A percentile compares a stretch with the other conserved stretches of the same genome.
Conservation (phyloP, 1,284 basidiomycete genomes). For the Psilocybe mexicana region DNA sequence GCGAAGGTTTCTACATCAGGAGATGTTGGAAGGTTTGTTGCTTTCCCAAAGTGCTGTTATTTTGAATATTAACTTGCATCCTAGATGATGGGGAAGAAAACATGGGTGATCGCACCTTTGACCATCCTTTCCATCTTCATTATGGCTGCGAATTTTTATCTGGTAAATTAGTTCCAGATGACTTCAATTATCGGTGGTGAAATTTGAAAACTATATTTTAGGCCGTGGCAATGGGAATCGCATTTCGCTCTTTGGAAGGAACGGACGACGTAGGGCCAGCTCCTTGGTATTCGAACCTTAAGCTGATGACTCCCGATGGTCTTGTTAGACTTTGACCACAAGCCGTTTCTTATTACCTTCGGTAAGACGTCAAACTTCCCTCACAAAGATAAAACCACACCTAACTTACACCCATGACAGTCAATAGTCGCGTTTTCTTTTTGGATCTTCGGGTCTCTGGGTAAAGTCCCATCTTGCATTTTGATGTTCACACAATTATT, state of each 20-base stretch:
- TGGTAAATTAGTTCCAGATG: constrained; percentile 30
- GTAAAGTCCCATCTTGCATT: constrained; percentile 23
- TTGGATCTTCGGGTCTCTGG: constrained; percentile 43
- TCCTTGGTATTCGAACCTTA: no score
- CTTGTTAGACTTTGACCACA: constrained; percentile 34
- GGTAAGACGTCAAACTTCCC: constrained; percentile 19
- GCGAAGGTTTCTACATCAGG: constrained; percentile 47
- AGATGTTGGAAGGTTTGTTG: constrained; percentile 51
- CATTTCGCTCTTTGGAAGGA: constrained; percentile 23
- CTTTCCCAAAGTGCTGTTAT: background rate
- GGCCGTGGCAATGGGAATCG: constrained; percentile 34
- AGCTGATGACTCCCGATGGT: background rate
- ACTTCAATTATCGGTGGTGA: background rate
- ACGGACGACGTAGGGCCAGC: constrained; percentile 25
- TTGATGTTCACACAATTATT: background rate
- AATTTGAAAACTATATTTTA: constrained; percentile 5
- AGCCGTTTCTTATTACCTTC: constrained; percentile 32
- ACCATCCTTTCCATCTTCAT: constrained; percentile 27
- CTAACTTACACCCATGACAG: constrained; percentile 21
- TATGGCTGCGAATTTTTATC: constrained; percentile 37
- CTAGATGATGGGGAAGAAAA: constrained; percentile 42
- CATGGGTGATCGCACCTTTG: constrained; percentile 38
- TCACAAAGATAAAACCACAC: background rate
- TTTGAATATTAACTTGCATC: background rate
- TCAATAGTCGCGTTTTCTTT: constrained; percentile 42